Base-by-base conservation (phyloP, 306 rosid genomes). In the Betula pendula region DNA sequence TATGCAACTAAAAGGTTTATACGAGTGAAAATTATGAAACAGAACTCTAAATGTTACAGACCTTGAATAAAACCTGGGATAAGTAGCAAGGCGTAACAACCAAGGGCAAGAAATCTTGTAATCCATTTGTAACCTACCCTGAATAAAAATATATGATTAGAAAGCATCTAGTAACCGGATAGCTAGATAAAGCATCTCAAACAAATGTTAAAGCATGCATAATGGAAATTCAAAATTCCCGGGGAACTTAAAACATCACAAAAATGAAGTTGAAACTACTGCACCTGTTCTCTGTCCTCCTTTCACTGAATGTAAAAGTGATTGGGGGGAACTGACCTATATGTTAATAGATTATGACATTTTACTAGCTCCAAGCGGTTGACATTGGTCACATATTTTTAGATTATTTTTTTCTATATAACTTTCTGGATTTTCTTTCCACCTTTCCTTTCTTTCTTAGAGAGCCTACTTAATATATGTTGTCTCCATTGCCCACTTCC, bases 111-210 rank as follows among this genome's bases (percentile, higher is more conserved):
- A 80, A 92, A 88, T 88, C 84, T 84, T 72, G 85, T 79, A 31
- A 94, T 84, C 98, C 97, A 94, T 86, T 80, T 89, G 84, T 86
- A 94, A 81, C 97, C 98, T 86, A 92, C 88, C 93, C 98, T 94
- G 98, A 83, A 92, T 58, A 76, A 72, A 84, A 86, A 86, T 81
- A 80, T 44, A 80, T 49, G 76, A 82, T 86, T 80, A 92, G 86
- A 79, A 80, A 81, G 76, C 73, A 79, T 80, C 62, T 14, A 81
- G 71, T 17, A 48, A 73, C 58, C 20, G 9, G 50, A 76, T 5
- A 59, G 50, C 19, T 33, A 45, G 42, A 42, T 51, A 31, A 78
- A 62, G 8, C 24, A 53, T 58, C 78, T 51, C 17, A 58, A 80
- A 81, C 52, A 82, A 78, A 73, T 24, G 69, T 29, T 51, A 60